phyloP scores from a whole-genome alignment of 2,329 filamentous ascomycete species.

The Beauveria varroae region DNA sequence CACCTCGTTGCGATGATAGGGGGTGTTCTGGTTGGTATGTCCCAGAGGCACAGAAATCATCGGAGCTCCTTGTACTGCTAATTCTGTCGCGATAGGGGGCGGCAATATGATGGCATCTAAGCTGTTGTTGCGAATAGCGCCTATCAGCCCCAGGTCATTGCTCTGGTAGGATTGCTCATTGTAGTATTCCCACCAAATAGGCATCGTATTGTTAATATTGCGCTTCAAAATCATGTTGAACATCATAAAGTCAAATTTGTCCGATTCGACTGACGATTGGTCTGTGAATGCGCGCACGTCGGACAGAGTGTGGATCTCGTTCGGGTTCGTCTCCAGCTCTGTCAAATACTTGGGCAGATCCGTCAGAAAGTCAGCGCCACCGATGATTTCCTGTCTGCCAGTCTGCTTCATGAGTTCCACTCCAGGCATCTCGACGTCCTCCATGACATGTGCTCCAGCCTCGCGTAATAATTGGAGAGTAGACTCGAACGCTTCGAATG shows the following conservation, averaged over 20 bases:
- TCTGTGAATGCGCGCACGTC: slow-evolving; percentile 51
- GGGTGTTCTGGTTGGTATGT: slow-evolving; percentile 42
- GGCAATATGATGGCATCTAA: slow-evolving; percentile 58
- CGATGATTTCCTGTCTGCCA: slow-evolving; percentile 43
- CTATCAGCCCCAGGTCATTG: slow-evolving; percentile 50
- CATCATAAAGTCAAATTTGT: slow-evolving; percentile 47
- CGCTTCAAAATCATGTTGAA: slow-evolving; percentile 50
- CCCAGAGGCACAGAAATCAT: slow-evolving; percentile 58
- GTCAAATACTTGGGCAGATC: slow-evolving; percentile 49
- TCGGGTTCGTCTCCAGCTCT: slow-evolving; percentile 49
- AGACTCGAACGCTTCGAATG: slow-evolving; percentile 44
- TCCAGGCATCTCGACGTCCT: slow-evolving; percentile 44
- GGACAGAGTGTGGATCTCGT: slow-evolving; percentile 42
- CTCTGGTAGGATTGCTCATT: slow-evolving; percentile 43
- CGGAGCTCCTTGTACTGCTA: slow-evolving; percentile 51
- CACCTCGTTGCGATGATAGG: slow-evolving; percentile 35
- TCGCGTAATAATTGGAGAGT: slow-evolving; percentile 43
- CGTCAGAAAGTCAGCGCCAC: slow-evolving; percentile 49
- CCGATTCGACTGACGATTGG: slow-evolving; percentile 42
- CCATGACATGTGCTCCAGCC: slow-evolving; percentile 52
- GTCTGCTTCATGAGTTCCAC: slow-evolving; percentile 39
- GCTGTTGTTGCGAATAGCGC: slow-evolving; percentile 46
- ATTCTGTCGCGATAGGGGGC: slow-evolving; percentile 38
- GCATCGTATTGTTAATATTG: slow-evolving; percentile 45
- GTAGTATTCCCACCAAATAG: slow-evolving; percentile 52